Percentiles rank a stretch among this genome's conserved stretches.
These are phyloP conservation scores for Calonectria pauciramosa DNA, from an alignment of 2,329 filamentous ascomycete genomes.

Conservation along the genomic window DNA sequence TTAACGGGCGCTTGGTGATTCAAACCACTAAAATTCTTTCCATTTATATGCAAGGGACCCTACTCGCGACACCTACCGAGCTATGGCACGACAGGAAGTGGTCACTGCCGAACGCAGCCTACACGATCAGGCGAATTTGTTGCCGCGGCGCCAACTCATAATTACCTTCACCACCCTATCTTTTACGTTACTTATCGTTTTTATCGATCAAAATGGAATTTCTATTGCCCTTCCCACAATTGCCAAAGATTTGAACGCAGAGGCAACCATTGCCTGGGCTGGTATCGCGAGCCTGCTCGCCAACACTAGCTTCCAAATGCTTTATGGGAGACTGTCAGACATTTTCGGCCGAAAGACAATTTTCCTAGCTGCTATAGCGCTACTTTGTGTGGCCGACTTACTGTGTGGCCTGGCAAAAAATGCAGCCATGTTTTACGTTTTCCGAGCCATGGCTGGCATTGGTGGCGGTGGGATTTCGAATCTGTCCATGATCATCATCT, in stretches of 20 bases:
- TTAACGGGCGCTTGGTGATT: neutral
- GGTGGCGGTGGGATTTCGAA: conserved; percentile 72
- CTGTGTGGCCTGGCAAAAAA: conserved; percentile 70
- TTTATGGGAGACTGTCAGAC: conserved; percentile 74
- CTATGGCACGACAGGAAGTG: conserved; percentile 21
- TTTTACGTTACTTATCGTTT: conserved; percentile 66
- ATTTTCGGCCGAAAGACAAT: conserved; percentile 73
- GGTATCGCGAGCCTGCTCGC: conserved; percentile 67
- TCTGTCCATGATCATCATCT: conserved; percentile 73
- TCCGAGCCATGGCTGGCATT: conserved; percentile 72
- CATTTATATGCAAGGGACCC: neutral
- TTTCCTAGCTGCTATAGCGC: conserved; percentile 64
- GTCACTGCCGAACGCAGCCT: conserved; percentile 57
- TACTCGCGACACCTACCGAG: neutral
- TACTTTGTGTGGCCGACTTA: conserved; percentile 69
- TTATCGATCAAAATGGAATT: conserved; percentile 71
- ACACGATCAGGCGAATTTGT: conserved; percentile 70
- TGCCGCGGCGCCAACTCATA: conserved; percentile 64
- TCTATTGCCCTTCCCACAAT: conserved; percentile 65
- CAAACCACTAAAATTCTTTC: neutral
- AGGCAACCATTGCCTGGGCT: conserved; percentile 68
- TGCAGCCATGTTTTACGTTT: conserved; percentile 71
- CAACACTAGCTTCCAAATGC: conserved; percentile 74
- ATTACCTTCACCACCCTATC: conserved; percentile 66
- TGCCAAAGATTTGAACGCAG: conserved; percentile 59